Base-by-base conservation (phyloP, 768 basidiomycete species). In the Boletus rubescentipes region DNA sequence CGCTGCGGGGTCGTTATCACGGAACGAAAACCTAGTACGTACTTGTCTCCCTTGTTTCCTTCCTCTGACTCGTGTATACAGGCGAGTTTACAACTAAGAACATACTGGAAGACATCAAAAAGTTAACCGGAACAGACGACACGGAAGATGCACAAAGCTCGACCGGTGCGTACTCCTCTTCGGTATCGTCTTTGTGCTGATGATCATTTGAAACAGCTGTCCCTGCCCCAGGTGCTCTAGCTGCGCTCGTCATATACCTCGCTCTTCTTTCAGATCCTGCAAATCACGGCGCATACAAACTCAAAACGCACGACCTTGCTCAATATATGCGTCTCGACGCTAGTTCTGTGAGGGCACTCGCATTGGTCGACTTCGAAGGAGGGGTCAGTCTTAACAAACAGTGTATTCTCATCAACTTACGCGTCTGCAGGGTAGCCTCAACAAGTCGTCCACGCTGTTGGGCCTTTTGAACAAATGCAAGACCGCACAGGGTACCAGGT, bases 291-390 rank as follows among this genome's bases (percentile, higher is more conserved):
- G 81, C 86, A 52, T 98, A 86, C 74, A 84, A 79, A 14, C 79
- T 99, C 12, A 81, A 80, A 36, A 90, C 88, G 0, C 95, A 99
- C 65, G 94, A 98, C 66, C 77, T 99, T 0, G 84, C 89, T 2
- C 94, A 91, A 65, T 98, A 88, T 71, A 97, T 99, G 94, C 87
- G 87, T 53, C 81, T 98, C 9, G 97, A 99, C 67, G 93, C 97
- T 2, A 96, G 93, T 57, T 96, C 97, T 0, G 75, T 98, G 16
- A 82, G 89, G 46, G 97, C 97, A 1, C 73, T 99, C 23, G 92
- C 93, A 63, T 74, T 98, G 15, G 83, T 89, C 26, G 92, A 94
- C 50, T 76, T 81, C 23, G 81, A 85, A 2, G 82, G 83, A 21
- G 62, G 46, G 15, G 67, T 68, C 31, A 46, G 67, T 63, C 46